phyloP scores from a whole-genome alignment of 805 yeast species.

The Ogataea nitratoaversa region DNA sequence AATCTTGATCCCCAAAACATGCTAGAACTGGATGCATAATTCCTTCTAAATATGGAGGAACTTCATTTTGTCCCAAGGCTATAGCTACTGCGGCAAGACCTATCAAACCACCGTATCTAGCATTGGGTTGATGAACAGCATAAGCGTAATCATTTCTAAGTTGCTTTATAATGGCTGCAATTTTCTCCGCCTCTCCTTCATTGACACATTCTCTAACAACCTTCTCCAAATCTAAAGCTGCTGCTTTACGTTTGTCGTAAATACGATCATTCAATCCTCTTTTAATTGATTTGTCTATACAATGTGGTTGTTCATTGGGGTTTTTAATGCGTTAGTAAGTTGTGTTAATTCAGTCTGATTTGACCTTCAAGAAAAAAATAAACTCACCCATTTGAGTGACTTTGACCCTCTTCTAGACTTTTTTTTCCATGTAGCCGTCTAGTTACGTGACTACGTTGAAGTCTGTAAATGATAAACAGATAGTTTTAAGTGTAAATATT shows the following conservation, averaged over 20 bases:
- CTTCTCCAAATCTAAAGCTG: conserved; percentile 75
- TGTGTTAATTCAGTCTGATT: too few species aligned
- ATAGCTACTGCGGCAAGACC: conserved; percentile 95
- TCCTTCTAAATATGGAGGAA: conserved; percentile 76
- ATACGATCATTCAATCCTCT: conserved; percentile 70
- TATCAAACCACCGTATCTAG: conserved; percentile 92
- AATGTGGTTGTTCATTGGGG: too few species aligned
- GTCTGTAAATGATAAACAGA: too few species aligned
- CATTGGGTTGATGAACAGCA: conserved; percentile 79
- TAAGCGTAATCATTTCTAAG: conserved; percentile 73
- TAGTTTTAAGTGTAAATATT: too few species aligned
- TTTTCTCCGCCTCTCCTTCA: conserved; percentile 55
- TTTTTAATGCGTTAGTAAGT: too few species aligned
- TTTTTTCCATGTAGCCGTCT: too few species aligned
- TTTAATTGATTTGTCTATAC: conserved; percentile 54
- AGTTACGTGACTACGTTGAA: too few species aligned
- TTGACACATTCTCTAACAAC: conserved; percentile 66
- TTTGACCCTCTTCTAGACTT: too few species aligned
- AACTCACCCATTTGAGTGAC: too few species aligned
- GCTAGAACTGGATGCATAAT: conserved; percentile 92
- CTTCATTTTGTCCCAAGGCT: conserved; percentile 81
- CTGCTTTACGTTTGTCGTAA: conserved; percentile 73
- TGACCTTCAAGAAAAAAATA: too few species aligned
- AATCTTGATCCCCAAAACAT: conserved; percentile 95
- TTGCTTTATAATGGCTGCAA: conserved; percentile 65